These are phyloP conservation scores for Eucalyptus erythrocorys DNA, from an alignment of 345 rosid genomes.

Conservation along the genomic window DNA sequence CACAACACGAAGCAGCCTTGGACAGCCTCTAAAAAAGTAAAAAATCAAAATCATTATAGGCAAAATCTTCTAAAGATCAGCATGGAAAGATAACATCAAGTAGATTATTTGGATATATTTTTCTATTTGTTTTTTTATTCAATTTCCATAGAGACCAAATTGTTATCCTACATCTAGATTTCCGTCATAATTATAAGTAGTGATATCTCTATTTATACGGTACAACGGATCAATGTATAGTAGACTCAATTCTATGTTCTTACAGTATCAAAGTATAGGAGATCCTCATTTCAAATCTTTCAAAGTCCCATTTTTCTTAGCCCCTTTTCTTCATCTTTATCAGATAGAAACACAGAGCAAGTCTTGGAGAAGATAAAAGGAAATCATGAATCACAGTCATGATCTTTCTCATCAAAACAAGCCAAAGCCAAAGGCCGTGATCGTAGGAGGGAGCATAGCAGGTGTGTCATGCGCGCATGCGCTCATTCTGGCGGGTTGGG, in stretches of 20 bases:
- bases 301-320: too few relatives aligned
- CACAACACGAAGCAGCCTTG: neutral
- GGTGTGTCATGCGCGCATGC: slow-evolving; percentile 70
- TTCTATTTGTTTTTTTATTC: too few relatives aligned
- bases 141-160: neutral
- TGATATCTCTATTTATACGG: neutral
- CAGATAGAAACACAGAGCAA: neutral
- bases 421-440: slow-evolving; percentile 31
- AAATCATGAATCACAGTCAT: neutral
- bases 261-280: too few relatives aligned
- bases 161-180: neutral
- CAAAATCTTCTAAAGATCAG: too few relatives aligned
- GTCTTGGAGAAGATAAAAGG: neutral
- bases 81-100: too few relatives aligned
- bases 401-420: neutral
- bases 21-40: neutral
- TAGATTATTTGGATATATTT: too few relatives aligned
- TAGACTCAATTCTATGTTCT: neutral
- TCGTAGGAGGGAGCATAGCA: slow-evolving; percentile 74
- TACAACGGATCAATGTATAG: too few relatives aligned
- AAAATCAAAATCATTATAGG: too few relatives aligned
- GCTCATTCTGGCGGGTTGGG: slow-evolving; percentile 53
- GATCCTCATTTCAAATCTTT: too few relatives aligned
- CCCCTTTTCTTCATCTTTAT: neutral
- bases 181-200: neutral